Conservation (phyloP, 352 stramenopile species). For the Pythium brassicae region DNA sequence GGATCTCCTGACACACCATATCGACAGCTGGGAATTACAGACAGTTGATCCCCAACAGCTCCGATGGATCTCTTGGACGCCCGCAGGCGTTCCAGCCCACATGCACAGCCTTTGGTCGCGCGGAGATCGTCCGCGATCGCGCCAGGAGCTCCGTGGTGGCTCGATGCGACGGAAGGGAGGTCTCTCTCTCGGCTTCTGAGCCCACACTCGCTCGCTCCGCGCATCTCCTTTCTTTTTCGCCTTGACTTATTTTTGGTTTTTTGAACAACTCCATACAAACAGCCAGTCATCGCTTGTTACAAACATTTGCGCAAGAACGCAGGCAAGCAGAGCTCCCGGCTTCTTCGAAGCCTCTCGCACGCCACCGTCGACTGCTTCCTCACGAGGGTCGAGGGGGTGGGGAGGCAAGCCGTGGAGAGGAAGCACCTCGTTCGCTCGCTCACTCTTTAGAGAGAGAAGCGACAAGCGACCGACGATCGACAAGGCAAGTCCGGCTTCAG, state of each 20-base stretch:
- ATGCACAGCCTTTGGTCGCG: too few relatives aligned
- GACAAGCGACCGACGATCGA: background rate
- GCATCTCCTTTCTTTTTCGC: background rate
- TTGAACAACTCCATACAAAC: conserved; percentile 1
- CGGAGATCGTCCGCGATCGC: too few relatives aligned
- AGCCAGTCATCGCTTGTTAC: conserved; percentile 2
- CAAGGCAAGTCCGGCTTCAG: too few relatives aligned
- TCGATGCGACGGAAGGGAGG: too few relatives aligned
- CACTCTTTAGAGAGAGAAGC: background rate
- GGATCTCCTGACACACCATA: too few relatives aligned
- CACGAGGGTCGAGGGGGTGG: background rate
- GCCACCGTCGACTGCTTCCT: background rate
- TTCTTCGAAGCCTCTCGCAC: background rate
- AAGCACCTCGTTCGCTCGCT: background rate
- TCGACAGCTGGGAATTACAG: background rate
- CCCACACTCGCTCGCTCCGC: background rate
- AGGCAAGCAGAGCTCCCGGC: background rate
- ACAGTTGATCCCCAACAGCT: too few relatives aligned
- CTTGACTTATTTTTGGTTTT: conserved; percentile 8
- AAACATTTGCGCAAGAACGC: background rate
- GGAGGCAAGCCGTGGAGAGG: background rate
- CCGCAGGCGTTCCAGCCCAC: background rate
- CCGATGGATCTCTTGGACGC: background rate
- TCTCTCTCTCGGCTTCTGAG: background rate
- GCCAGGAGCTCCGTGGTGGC: background rate